These are phyloP conservation scores for Aspergillus thermomutatus DNA, from an alignment of 2,329 filamentous ascomycete genomes.

Conservation along the genomic window DNA sequence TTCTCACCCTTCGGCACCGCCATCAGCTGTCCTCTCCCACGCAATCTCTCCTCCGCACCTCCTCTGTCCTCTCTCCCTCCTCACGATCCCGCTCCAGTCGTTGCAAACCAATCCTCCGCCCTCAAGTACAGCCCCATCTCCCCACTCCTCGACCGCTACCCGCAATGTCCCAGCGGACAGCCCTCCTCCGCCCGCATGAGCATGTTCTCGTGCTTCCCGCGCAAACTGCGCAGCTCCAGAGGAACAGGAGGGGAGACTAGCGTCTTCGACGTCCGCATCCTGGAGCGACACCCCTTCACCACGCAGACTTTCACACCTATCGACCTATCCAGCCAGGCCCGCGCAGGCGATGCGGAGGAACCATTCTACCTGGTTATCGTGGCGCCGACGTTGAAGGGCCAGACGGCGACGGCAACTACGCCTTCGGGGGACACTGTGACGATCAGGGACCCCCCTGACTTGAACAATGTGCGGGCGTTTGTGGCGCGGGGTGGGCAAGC, in stretches of 20 bases:
- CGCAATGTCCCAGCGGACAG: conserved; percentile 40
- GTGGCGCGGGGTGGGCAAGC: conserved; percentile 74
- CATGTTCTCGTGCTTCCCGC: conserved; percentile 82
- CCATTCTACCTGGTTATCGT: conserved; percentile 77
- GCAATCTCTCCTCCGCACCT: conserved; percentile 46
- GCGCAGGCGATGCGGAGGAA: conserved; percentile 23
- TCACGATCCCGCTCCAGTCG: conserved; percentile 51
- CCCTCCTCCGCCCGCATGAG: conserved; percentile 67
- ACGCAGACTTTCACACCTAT: conserved; percentile 90
- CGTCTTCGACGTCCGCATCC: conserved; percentile 65
- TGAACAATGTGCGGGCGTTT: conserved; percentile 70
- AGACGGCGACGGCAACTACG: conserved; percentile 33
- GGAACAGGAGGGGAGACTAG: conserved; percentile 8
- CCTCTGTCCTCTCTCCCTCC: conserved; percentile 45
- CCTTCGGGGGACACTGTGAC: conserved; percentile 20
- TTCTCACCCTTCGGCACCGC: conserved; percentile 84
- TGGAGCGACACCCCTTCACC: conserved; percentile 92
- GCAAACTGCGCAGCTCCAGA: conserved; percentile 45
- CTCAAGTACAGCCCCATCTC: conserved; percentile 82
- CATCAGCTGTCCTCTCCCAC: conserved; percentile 66
- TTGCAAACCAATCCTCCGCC: conserved; percentile 81
- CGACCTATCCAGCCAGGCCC: conserved; percentile 42
- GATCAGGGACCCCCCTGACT: conserved; percentile 63
- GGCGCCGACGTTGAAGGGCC: conserved; percentile 65
- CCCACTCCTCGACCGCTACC: conserved; percentile 68